Evolutionary conservation across 768 basidiomycete genomes (phyloP), one percentile per base, ranked within the genome.

Genomic region (Pholiota microspora): DNA sequence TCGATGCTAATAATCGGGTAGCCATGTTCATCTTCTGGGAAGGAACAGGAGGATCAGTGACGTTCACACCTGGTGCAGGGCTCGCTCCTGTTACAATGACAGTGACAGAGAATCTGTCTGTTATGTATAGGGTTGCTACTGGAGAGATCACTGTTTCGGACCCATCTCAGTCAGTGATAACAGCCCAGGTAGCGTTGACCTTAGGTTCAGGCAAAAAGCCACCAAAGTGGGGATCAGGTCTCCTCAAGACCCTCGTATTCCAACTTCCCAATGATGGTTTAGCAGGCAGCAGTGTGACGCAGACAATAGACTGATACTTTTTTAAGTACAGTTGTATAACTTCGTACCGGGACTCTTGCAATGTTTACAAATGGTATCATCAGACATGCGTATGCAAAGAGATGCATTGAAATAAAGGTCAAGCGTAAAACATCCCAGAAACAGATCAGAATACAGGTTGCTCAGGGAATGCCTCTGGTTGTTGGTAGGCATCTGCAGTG

Each of bases 1-100:
- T 74, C 56, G 83, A 88, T 53, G 59, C 61, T 4, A 58, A 53
- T 2, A 67, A 78, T 57, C 59, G 69, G 25, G 75, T 68, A 1
- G 72, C 71, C 4, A 77, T 80, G 73, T 69, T 70, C n/a, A 77
- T 83, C 4, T 83, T 87, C 65, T 87, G 86, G 86, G 69, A 77
- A 51, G 44, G 59, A 1, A 55, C 45, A 2, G 82, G 81, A 7
- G 83, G 80, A 12, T 67, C 73, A 0, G 66, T 76, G 49, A 64
- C 66, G 7, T 71, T 85, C 55, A 59, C 38, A 34, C 69, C 60
- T 31, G 53, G 44, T 29, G 50, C 58, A 1, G 59, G 51, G 3
- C 55, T 53, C 16, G 62, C 62, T 4, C 52, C 67, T 3, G 62
- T 76, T 51, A 73, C 68, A 2, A 58, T 77, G 23, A 64, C 70